Base-by-base conservation (phyloP, 129 eudicot species). In the Ambrosia trifida region DNA sequence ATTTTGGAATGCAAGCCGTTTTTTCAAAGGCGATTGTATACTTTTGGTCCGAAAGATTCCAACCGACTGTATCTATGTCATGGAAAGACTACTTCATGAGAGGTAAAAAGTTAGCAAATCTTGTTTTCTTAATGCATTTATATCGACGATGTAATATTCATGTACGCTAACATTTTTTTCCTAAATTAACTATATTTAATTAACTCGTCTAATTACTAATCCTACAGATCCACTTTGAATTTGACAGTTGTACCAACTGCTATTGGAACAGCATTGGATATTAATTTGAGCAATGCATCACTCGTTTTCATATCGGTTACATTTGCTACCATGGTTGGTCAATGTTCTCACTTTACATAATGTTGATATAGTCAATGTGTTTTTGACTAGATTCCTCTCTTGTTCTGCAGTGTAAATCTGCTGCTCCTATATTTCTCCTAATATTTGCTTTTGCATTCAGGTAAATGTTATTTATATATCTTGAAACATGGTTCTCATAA, bases 241-340 rank as follows among this genome's bases (percentile, higher is more conserved):
- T 81, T 89, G 81, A 85, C 99, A 94, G 99, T 94, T 87, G 95
- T 94, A 76, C 99, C 99, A 60, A 89, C 89, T 10, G 95, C 95
- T 79, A 78, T 94, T 17, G 88, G 96, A 76, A 94, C 99, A 56
- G 99, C 99, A 65, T 74, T 94, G 88, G 99, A 94, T 84, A 75
- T 94, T 68, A 94, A 94, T 77, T 83, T 94, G 76, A 94, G 99
- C 97, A 94, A 94, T 68, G 95, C 88, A 51, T 94, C 99, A 17
- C 97, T 94, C 47, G 99, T 94, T 85, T 94, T 89, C 84, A 90
- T 94, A 69, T 82, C 99, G 41, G 99, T 94, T 69, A 94, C 97
- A 74, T 94, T 94, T 87, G 99, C 99, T 78, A 94, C 99, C 52
- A 94, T 94, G 99, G 99, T 94, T 57, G 30, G 91, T 87, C 61